phyloP scores from a whole-genome alignment of 768 basidiomycete genomes.

The Tylopilus felleus region DNA sequence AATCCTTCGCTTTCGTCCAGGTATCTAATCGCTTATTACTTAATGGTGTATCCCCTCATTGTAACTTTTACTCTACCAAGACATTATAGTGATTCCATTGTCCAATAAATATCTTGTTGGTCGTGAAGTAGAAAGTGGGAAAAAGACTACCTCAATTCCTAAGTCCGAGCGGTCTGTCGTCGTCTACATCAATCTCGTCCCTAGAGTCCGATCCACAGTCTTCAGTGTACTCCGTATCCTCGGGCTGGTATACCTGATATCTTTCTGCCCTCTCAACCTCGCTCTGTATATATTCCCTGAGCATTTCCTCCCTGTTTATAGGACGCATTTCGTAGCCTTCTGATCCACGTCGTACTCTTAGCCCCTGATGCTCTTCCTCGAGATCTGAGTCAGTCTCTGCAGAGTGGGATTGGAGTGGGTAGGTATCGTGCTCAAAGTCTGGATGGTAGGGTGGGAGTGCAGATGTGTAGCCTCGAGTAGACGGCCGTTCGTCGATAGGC shows the following conservation, averaged over 20 bases:
- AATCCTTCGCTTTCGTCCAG: constrained; percentile 8
- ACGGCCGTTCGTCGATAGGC: constrained; percentile 21
- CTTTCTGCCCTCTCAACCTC: constrained; percentile 54
- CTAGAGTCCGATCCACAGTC: constrained; percentile 27
- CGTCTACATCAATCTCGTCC: constrained; percentile 6
- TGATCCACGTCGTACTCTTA: constrained; percentile 62
- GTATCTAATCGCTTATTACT: constrained; percentile 31
- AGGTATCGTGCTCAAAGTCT: constrained; percentile 47
- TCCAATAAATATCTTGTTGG: constrained; percentile 6
- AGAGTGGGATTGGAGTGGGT: constrained; percentile 19
- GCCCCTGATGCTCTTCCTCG: constrained; percentile 33
- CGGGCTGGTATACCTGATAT: constrained; percentile 68
- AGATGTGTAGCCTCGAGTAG: constrained; percentile 37
- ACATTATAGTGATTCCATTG: constrained; percentile 15
- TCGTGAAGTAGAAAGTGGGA: background rate
- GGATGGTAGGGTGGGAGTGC: constrained; percentile 75
- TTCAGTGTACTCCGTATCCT: constrained; percentile 46
- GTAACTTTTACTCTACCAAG: constrained; percentile 27
- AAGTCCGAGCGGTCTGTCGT: constrained; percentile 22
- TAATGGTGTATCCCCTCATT: constrained; percentile 30
- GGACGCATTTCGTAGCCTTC: constrained; percentile 78
- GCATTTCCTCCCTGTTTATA: constrained; percentile 60
- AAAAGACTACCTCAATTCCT: constrained; percentile 8
- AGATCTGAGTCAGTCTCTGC: constrained; percentile 23
- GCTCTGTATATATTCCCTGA: constrained; percentile 52